These are phyloP conservation scores for Letharia columbiana DNA, from an alignment of 495 filamentous ascomycete species.

Conservation along the genomic window DNA sequence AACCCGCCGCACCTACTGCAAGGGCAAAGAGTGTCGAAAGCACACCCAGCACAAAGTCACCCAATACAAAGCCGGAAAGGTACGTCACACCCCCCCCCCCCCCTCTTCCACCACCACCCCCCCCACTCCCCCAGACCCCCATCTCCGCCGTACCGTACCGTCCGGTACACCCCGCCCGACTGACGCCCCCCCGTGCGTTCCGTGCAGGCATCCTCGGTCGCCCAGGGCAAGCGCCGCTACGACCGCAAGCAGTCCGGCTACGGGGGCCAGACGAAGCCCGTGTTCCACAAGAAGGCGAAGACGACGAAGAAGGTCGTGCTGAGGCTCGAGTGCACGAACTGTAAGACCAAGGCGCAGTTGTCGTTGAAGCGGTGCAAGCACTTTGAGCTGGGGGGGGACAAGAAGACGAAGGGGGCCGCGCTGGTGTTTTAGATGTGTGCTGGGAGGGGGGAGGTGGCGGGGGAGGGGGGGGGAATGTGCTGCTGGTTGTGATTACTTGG, in stretches of 20 bases:
- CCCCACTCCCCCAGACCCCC: not conserved
- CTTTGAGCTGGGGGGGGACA: conserved; percentile 60
- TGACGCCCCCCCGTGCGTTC: not conserved
- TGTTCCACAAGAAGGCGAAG: conserved; percentile 99
- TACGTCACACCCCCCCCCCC: conserved; percentile 28
- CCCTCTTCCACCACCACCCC: not conserved
- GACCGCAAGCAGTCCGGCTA: conserved; percentile 99
- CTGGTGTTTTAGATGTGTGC: conserved; percentile 76
- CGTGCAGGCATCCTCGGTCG: conserved; percentile 75
- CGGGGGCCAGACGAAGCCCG: conserved; percentile 99
- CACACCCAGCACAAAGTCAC: conserved; percentile 47
- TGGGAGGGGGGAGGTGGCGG: not conserved
- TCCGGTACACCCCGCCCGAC: not conserved
- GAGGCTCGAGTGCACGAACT: conserved; percentile 86
- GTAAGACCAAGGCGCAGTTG: conserved; percentile 98
- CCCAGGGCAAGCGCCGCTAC: conserved; percentile 99
- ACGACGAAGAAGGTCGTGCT: conserved; percentile 99
- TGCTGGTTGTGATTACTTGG: not conserved
- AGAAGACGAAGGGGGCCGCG: conserved; percentile 99
- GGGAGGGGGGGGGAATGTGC: not conserved
- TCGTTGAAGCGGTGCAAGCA: conserved; percentile 62
- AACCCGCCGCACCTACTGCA: conserved; percentile 90
- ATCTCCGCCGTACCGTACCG: conserved; percentile 6
- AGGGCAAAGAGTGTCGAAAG: conserved; percentile 77
- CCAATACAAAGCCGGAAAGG: conserved; percentile 96